Percentiles rank a stretch among this genome's conserved stretches.
Conservation (phyloP, 805 yeast species). For the Metschnikowia gelsemii region DNA sequence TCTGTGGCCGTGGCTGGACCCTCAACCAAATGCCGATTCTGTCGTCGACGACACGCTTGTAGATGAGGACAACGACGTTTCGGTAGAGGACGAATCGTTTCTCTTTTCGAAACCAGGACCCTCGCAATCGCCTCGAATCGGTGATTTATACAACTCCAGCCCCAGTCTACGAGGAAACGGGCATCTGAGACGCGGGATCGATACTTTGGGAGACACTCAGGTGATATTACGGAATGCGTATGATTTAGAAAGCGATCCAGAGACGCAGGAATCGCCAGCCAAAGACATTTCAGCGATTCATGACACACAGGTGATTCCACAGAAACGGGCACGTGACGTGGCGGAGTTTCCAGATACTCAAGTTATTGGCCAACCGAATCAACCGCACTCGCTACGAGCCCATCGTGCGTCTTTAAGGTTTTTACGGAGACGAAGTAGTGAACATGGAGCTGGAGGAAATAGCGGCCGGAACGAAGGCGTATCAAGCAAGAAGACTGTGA, state of each 20-base stretch:
- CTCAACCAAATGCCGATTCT: background rate
- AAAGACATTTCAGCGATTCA: conserved; percentile 2
- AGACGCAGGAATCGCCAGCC: conserved; percentile 1
- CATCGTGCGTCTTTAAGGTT: too few relatives aligned
- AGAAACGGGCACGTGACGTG: background rate
- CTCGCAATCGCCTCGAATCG: conserved; percentile 1
- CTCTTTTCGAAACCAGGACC: conserved; percentile 6
- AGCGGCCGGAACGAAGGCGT: too few relatives aligned
- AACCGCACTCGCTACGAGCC: too few relatives aligned
- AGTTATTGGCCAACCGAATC: conserved; percentile 9
- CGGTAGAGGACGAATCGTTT: conserved; percentile 11
- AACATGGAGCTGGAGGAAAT: too few relatives aligned
- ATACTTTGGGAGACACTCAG: conserved; percentile 13
- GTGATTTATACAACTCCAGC: background rate
- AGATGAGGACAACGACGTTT: conserved; percentile 10
- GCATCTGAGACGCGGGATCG: conserved; percentile 9
- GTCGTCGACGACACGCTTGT: conserved; percentile 9
- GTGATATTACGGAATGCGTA: conserved; percentile 3
- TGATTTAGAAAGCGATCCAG: conserved; percentile 1
- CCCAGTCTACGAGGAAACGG: background rate
- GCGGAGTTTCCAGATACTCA: conserved; percentile 17
- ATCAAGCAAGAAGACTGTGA: background rate
- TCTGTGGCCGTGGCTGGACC: conserved; percentile 13
- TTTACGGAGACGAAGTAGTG: too few relatives aligned
- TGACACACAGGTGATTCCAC: conserved; percentile 2